Percentiles rank a stretch among this genome's conserved stretches.
These are phyloP conservation scores for Oxytropis ochrocephala DNA, from an alignment of 306 rosid species.

Conservation along the genomic window DNA sequence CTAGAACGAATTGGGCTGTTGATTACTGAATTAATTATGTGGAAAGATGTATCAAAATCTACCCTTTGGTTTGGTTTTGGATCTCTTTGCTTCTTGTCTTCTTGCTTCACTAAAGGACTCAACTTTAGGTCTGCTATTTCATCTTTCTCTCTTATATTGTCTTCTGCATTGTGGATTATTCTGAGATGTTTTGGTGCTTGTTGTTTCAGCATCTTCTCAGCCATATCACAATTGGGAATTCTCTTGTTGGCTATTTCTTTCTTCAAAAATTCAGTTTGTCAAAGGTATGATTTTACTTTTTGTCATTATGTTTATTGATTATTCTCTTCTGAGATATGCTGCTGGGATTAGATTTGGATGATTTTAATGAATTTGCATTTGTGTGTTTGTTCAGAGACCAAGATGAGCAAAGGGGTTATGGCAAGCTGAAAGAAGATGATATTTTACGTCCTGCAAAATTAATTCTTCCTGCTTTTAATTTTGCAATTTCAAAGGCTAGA, in stretches of 20 bases:
- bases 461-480: constrained; percentile 66
- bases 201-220: constrained; percentile 62
- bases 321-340: neutral
- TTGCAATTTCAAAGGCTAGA: constrained; percentile 53
- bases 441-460: constrained; percentile 53
- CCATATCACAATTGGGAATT: constrained; percentile 54
- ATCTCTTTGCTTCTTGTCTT: constrained; percentile 64
- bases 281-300: constrained; percentile 41
- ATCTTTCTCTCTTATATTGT: neutral
- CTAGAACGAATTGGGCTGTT: constrained; percentile 50
- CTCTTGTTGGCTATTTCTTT: constrained; percentile 60
- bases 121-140: constrained; percentile 42
- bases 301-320: neutral
- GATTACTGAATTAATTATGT: constrained; percentile 58
- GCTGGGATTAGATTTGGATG: neutral
- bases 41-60: constrained; percentile 74
- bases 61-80: constrained; percentile 88
- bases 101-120: constrained; percentile 68
- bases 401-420: constrained; percentile 27
- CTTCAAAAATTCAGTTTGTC: constrained; percentile 60
- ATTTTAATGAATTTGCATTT: neutral
- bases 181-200: neutral
- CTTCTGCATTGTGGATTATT: neutral
- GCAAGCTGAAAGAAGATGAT: constrained; percentile 65
- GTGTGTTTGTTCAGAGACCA: constrained; percentile 41